phyloP scores from a whole-genome alignment of 106 monocot genomes.

The Allium cepa region DNA sequence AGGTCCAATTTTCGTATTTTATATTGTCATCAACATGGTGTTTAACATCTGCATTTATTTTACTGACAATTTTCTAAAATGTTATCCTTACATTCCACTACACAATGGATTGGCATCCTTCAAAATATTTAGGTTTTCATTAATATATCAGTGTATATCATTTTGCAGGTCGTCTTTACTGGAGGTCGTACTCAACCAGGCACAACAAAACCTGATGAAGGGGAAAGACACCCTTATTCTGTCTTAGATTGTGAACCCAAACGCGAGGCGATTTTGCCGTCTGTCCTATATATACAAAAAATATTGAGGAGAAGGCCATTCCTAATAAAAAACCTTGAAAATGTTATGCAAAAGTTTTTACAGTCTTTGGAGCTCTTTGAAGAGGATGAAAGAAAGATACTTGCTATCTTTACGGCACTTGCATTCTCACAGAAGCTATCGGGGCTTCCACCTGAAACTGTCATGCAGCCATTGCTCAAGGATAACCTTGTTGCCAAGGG shows the following conservation, averaged over 20 bases:
- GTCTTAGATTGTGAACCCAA: conserved; percentile 78
- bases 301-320: conserved; percentile 85
- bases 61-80: no score
- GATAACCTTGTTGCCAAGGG: conserved; percentile 96
- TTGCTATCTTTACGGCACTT: conserved; percentile 93
- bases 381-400: conserved; percentile 57
- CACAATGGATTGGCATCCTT: no score
- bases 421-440: conserved; percentile 97
- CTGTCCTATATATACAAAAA: conserved; percentile 89
- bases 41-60: no score
- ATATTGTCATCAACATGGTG: no score
- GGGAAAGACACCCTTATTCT: conserved; percentile 68
- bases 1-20: no score
- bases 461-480: conserved; percentile 91
- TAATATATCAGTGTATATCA: no score
- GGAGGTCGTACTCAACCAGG: conserved; percentile 97
- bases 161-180: conserved; percentile 79
- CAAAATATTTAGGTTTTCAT: no score
- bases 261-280: conserved; percentile 86
- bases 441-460: conserved; percentile 89
- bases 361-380: conserved; percentile 81
- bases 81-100: no score
- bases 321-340: conserved; percentile 93
- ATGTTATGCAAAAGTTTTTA: conserved; percentile 74
- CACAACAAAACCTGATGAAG: conserved; percentile 91